phyloP scores from a whole-genome alignment of 2,329 filamentous ascomycete species.

The Botrytis fragariae region DNA sequence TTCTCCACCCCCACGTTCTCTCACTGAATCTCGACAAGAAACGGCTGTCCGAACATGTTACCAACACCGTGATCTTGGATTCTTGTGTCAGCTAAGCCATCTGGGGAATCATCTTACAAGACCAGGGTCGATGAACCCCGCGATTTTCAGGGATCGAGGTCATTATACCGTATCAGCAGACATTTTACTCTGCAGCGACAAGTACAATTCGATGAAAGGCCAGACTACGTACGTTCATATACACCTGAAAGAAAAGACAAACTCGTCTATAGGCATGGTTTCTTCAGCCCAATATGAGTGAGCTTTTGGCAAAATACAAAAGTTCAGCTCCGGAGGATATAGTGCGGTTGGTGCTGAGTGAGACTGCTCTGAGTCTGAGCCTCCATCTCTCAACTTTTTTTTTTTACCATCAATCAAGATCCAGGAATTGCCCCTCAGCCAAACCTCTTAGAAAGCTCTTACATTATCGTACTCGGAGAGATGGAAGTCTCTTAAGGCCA shows the following conservation, averaged over 20 bases:
- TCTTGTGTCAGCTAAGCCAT: conserved; percentile 6
- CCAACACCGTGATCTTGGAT: conserved; percentile 17
- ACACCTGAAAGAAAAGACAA: neutral
- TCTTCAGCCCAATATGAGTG: conserved; percentile 7
- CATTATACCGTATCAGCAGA: conserved; percentile 21
- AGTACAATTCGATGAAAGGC: neutral
- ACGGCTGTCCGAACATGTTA: neutral
- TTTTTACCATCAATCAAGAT: neutral
- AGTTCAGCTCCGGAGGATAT: conserved; percentile 12
- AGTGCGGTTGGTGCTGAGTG: conserved; percentile 16
- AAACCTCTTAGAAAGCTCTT: neutral
- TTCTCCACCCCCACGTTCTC: conserved; percentile 9
- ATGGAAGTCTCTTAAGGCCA: neutral
- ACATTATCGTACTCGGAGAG: conserved; percentile 3
- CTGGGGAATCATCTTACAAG: conserved; percentile 4
- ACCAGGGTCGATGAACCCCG: conserved; percentile 14
- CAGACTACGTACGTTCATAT: neutral
- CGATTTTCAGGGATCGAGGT: conserved; percentile 12
- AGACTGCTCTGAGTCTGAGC: conserved; percentile 13
- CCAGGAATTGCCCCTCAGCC: neutral
- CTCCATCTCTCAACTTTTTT: neutral
- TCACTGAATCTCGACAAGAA: neutral
- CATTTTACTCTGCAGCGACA: conserved; percentile 15
- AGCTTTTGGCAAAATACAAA: neutral
- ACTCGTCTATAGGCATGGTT: neutral